Percentiles rank a stretch among this genome's conserved stretches.
phyloP scores from a whole-genome alignment of 2,329 filamentous ascomycete genomes.

The Didymella arachidicola region DNA sequence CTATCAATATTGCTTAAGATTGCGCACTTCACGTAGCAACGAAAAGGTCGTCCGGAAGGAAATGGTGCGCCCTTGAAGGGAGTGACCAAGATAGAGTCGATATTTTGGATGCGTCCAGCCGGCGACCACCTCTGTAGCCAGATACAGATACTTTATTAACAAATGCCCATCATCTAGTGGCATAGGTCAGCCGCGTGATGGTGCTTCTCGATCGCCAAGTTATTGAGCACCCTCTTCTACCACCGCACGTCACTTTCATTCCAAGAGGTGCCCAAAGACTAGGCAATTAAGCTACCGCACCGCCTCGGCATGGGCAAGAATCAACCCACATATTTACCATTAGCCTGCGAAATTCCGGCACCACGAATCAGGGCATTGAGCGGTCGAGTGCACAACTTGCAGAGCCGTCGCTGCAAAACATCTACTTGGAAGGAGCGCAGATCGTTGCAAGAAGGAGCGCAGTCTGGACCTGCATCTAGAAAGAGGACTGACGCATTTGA shows the following conservation, averaged over 20 bases:
- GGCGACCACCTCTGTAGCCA: background rate
- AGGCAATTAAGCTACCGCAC: background rate
- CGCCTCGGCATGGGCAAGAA: background rate
- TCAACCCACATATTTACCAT: background rate
- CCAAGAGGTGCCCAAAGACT: background rate
- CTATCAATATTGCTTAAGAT: background rate
- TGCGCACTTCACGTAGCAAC: background rate
- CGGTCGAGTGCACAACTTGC: background rate
- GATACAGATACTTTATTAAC: background rate
- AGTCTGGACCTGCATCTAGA: background rate
- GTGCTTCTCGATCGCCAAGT: background rate
- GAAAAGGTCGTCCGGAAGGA: too few species aligned
- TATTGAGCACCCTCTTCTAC: background rate
- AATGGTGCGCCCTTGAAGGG: background rate
- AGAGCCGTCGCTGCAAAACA: background rate
- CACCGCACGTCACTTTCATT: background rate
- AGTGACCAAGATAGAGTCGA: background rate
- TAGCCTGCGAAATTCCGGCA: background rate
- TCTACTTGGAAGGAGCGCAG: background rate
- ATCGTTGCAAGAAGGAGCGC: background rate
- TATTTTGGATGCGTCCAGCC: background rate
- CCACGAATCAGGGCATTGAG: background rate
- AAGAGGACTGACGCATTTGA: background rate
- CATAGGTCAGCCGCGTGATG: background rate
- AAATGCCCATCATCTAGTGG: background rate